Conservation (phyloP, 495 filamentous ascomycete species). For the Penicillium alfredii region DNA sequence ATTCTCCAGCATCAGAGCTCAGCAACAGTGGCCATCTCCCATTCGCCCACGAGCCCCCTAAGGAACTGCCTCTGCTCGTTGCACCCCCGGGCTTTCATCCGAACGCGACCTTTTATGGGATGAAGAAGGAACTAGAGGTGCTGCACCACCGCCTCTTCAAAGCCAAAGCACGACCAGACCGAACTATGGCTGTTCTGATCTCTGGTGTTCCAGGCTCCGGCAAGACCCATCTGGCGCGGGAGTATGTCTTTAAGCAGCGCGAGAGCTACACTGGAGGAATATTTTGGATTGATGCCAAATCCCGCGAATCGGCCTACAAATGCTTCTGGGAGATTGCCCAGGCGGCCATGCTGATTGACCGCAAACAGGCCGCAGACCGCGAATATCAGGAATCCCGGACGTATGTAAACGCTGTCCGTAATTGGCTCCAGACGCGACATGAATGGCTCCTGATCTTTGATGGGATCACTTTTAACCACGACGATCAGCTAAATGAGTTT, state of each 20-base stretch:
- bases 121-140: slow-evolving; percentile 61
- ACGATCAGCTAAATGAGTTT: slow-evolving; percentile 52
- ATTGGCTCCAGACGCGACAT: slow-evolving; percentile 64
- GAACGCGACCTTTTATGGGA: slow-evolving; percentile 70
- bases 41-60: slow-evolving; percentile 18
- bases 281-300: slow-evolving; percentile 75
- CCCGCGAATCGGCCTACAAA: slow-evolving; percentile 53
- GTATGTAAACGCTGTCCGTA: slow-evolving; percentile 56
- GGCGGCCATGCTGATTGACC: slow-evolving; percentile 49
- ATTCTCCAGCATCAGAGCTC: slow-evolving; percentile 23
- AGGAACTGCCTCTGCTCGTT: slow-evolving; percentile 46
- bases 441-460: slow-evolving; percentile 76
- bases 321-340: slow-evolving; percentile 73
- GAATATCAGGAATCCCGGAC: slow-evolving; percentile 41
- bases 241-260: slow-evolving; percentile 68
- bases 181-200: slow-evolving; percentile 64
- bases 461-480: slow-evolving; percentile 60
- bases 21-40: slow-evolving; percentile 17
- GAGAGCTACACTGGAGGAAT: slow-evolving; percentile 66
- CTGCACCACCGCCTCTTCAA: slow-evolving; percentile 65
- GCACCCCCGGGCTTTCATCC: slow-evolving; percentile 71
- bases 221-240: slow-evolving; percentile 74
- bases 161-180: slow-evolving; percentile 52
- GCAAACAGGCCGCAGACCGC: slow-evolving; percentile 30
- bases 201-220: slow-evolving; percentile 70